Conservation (phyloP, 768 basidiomycete genomes). For the Goffeauzyma gilvescens region DNA sequence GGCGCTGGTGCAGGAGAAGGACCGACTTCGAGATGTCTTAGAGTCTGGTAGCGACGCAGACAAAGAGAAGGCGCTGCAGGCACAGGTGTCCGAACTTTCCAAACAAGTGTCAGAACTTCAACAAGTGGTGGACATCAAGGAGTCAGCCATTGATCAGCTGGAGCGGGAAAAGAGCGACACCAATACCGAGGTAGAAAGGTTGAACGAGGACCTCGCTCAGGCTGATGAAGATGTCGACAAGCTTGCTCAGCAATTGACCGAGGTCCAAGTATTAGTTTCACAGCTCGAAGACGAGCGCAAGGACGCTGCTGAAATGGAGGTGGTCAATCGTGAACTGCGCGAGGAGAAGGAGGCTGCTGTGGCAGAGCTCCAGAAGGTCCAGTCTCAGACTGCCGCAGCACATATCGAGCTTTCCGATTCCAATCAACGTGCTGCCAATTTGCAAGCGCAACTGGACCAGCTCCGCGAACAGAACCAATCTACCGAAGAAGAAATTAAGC, state of each 20-base stretch:
- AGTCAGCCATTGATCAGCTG: background rate
- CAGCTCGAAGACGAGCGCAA: constrained; percentile 10
- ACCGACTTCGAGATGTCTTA: constrained; percentile 11
- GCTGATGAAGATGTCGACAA: background rate
- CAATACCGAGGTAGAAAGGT: no score
- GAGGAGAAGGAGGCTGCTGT: no score
- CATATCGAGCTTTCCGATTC: no score
- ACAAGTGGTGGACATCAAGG: constrained; percentile 5
- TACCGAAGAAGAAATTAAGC: no score
- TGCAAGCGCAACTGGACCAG: no score
- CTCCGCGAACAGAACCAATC: no score
- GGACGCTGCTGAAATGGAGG: constrained; percentile 12
- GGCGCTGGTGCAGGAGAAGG: constrained; percentile 14
- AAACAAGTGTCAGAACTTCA: constrained; percentile 8
- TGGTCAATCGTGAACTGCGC: constrained; percentile 13
- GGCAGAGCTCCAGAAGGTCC: no score
- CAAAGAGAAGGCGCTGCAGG: constrained; percentile 12
- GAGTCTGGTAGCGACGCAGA: constrained; percentile 1
- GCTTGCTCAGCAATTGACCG: no score
- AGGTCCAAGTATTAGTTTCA: no score
- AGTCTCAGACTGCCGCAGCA: no score
- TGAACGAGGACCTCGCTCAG: no score
- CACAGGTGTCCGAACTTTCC: constrained; percentile 13
- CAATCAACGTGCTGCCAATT: no score
- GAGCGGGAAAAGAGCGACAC: background rate